Evolutionary conservation across 352 stramenopile species (phyloP), one percentile per base, ranked within the genome.

Genomic region (Pythium pyrilobum): DNA sequence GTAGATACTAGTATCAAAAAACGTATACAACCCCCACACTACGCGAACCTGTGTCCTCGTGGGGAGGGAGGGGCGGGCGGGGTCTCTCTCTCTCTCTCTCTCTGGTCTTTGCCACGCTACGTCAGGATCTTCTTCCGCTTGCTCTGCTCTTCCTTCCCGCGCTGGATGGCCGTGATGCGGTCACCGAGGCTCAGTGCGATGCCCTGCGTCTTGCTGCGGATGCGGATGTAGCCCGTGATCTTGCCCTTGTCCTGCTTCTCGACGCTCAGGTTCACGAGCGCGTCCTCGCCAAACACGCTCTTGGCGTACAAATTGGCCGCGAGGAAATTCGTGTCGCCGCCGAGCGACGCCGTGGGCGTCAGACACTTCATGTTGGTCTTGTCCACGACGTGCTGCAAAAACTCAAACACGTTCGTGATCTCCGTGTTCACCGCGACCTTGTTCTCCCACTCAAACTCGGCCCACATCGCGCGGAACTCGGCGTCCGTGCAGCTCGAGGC

Each of bases 401-500:
- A 99, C 53, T 97, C 86, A 54, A 97, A 93, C 36, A 99, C 80
- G 64, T 98, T 96, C 36, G 85, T 96, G 59, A 99, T 97, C 67
- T 97, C 94, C 28, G 96, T 98, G 72, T 98, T 97, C 40, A 98
- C 91, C 4, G 85, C 79, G 53, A 99, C 96, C 82, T 99, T 99
- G 80, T 99, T 99, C 76, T 99, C 97, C 97, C 97, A 99, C 78
- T 99, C 97, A 70, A 99, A 99, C 67, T 99, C 97, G 50, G 96
- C 97, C 97, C 97, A 99, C 97, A 99, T 99, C 6, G 80, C 84
- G 58, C 97, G 91, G 83, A 99, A 99, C n/a, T 89, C 84, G 62
- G 97, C 90, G 68, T 99, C 96, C 58, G 72, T 85, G 85, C 96
- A 95, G 16, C 71, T 88, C 41, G 83, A 71, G 44, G 97, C 96